Percentiles rank a stretch among this genome's conserved stretches.
Conservation (phyloP, 2,329 filamentous ascomycete genomes). For the Neopestalotiopsis rosae region DNA sequence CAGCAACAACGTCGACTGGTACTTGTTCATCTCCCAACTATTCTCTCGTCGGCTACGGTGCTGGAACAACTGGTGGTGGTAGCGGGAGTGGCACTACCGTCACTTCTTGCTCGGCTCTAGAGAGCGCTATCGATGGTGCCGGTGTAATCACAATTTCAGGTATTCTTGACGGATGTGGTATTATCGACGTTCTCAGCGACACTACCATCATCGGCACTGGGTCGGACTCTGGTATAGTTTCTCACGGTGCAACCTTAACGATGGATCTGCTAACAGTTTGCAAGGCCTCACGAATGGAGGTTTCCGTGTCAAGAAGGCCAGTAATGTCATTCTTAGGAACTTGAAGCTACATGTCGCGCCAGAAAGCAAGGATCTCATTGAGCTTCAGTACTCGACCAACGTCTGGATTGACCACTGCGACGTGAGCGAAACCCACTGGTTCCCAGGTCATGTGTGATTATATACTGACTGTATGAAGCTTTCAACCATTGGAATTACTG, state of each 20-base stretch:
- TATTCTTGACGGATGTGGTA: conserved; percentile 45
- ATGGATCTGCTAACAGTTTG: background rate
- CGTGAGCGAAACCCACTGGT: conserved; percentile 27
- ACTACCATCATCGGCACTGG: conserved; percentile 58
- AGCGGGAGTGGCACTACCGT: conserved; percentile 50
- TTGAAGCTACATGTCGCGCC: conserved; percentile 56
- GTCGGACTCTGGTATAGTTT: conserved; percentile 40
- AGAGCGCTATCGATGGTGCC: conserved; percentile 40
- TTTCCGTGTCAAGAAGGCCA: conserved; percentile 50
- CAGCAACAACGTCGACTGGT: conserved; percentile 22
- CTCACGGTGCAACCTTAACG: conserved; percentile 14
- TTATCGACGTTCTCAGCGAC: conserved; percentile 52
- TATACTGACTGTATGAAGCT: conserved; percentile 23
- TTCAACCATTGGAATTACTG: conserved; percentile 34
- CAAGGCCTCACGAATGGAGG: conserved; percentile 49
- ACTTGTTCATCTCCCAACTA: conserved; percentile 26
- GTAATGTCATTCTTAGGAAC: conserved; percentile 64
- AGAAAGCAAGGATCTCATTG: conserved; percentile 55
- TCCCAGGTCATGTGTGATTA: background rate
- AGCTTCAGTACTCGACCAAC: conserved; percentile 51
- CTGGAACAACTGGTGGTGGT: conserved; percentile 51
- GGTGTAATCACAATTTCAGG: conserved; percentile 53
- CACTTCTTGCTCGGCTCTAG: conserved; percentile 46
- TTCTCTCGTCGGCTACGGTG: conserved; percentile 39
- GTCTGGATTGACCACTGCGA: conserved; percentile 55